phyloP scores from a whole-genome alignment of 495 filamentous ascomycete genomes.

The Lasiosphaeria miniovina region DNA sequence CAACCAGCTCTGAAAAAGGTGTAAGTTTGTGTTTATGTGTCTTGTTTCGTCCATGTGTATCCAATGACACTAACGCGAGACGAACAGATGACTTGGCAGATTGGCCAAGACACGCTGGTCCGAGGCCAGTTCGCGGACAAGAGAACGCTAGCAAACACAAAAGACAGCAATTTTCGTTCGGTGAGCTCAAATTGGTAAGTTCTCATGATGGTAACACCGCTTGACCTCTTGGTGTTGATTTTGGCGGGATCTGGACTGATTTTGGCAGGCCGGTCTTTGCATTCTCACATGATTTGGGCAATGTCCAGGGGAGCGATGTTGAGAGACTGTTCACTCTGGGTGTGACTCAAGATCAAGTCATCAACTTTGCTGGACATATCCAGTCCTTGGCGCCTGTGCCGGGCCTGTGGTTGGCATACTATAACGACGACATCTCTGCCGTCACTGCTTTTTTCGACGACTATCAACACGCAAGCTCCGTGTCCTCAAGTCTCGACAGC shows the following conservation, averaged over 20 bases:
- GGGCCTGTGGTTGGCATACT: constrained; percentile 76
- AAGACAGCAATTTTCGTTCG: constrained; percentile 63
- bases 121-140: constrained; percentile 63
- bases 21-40: constrained; percentile 29
- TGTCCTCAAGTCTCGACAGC: constrained; percentile 62
- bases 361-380: constrained; percentile 70
- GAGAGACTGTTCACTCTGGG: constrained; percentile 73
- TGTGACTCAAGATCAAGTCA: constrained; percentile 68
- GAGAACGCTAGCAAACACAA: constrained; percentile 60
- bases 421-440: constrained; percentile 53
- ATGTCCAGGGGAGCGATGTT: constrained; percentile 27
- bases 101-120: constrained; percentile 62
- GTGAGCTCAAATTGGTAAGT: constrained; percentile 65
- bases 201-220: background rate
- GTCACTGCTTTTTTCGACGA: constrained; percentile 72
- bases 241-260: constrained; percentile 15
- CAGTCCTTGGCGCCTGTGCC: constrained; percentile 63
- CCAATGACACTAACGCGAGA: too few relatives aligned
- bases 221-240: background rate
- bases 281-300: constrained; percentile 72
- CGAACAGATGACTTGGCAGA: constrained; percentile 54
- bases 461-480: constrained; percentile 50
- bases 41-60: too few relatives aligned
- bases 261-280: constrained; percentile 73
- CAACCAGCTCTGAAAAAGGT: constrained; percentile 42